Conservation (phyloP, 768 basidiomycete species). For the Sistotremastrum suecicum region DNA sequence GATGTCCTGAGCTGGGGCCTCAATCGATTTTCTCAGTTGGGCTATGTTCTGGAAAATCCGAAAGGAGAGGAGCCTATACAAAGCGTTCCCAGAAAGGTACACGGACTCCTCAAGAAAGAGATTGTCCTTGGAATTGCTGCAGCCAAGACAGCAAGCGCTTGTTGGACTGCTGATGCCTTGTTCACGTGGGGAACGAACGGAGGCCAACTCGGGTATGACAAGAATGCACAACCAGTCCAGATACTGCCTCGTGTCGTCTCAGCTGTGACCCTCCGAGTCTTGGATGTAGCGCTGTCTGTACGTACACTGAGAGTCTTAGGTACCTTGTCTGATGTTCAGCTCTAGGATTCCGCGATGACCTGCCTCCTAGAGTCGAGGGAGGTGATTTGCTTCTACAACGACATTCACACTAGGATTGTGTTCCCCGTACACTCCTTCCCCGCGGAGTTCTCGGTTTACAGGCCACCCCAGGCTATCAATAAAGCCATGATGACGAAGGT, state of each 20-base stretch:
- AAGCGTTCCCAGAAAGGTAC: constrained; percentile 55
- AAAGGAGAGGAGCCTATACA: constrained; percentile 65
- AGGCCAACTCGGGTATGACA: constrained; percentile 88
- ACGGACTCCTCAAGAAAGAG: constrained; percentile 66
- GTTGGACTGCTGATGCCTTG: constrained; percentile 63
- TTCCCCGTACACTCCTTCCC: constrained; percentile 74
- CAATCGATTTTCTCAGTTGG: constrained; percentile 80
- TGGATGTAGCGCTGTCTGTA: constrained; percentile 63
- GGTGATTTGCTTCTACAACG: constrained; percentile 73
- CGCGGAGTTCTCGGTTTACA: constrained; percentile 59
- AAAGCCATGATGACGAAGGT: constrained; percentile 69
- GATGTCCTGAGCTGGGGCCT: constrained; percentile 86
- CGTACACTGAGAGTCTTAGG: constrained; percentile 12
- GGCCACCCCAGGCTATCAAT: constrained; percentile 62
- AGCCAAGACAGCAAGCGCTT: constrained; percentile 73
- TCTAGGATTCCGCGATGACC: constrained; percentile 67
- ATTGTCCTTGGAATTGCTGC: constrained; percentile 71
- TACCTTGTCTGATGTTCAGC: not conserved
- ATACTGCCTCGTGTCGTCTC: constrained; percentile 69
- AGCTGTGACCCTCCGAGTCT: constrained; percentile 53
- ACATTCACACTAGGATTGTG: constrained; percentile 62
- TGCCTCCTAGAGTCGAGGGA: constrained; percentile 71
- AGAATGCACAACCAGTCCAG: constrained; percentile 58
- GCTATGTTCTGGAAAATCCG: constrained; percentile 62
- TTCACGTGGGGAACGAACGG: constrained; percentile 91